Evolutionary conservation across 176 grass and related monocot genomes (phyloP).

Genomic region (Musa beccarii): DNA sequence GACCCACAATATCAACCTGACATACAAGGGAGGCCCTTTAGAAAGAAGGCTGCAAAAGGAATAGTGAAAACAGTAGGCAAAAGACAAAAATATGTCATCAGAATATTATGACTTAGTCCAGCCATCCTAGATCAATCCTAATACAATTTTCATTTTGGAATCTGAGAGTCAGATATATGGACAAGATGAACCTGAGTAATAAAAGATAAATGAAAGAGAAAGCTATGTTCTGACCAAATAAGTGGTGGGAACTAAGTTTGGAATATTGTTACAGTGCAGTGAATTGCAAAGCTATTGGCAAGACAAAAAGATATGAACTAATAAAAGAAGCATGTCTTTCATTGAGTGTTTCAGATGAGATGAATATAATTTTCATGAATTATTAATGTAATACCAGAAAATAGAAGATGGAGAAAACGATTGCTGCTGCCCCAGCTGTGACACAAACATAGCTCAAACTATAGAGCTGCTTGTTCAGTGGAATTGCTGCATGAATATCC

Average conservation of each 20-base stretch:
- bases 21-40: background rate
- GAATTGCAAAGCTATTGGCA: background rate
- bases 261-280: background rate
- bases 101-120: no score
- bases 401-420: constrained; percentile 64
- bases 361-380: background rate
- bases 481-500: constrained; percentile 43
- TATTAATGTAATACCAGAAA: constrained; percentile 39
- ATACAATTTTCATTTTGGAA: no score
- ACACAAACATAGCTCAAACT: constrained; percentile 81
- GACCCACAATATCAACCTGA: constrained; percentile 59
- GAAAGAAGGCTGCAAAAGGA: no score
- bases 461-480: constrained; percentile 86
- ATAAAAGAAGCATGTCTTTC: background rate
- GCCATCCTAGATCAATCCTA: no score
- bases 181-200: no score
- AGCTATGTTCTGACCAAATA: no score
- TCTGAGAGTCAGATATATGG: no score
- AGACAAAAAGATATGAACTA: background rate
- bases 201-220: no score
- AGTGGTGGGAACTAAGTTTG: no score
- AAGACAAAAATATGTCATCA: no score
- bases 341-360: no score
- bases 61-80: no score
- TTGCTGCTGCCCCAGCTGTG: constrained; percentile 58